Base-by-base conservation (phyloP, 2,329 filamentous ascomycete species). In the Myriosclerotinia scirpicola region DNA sequence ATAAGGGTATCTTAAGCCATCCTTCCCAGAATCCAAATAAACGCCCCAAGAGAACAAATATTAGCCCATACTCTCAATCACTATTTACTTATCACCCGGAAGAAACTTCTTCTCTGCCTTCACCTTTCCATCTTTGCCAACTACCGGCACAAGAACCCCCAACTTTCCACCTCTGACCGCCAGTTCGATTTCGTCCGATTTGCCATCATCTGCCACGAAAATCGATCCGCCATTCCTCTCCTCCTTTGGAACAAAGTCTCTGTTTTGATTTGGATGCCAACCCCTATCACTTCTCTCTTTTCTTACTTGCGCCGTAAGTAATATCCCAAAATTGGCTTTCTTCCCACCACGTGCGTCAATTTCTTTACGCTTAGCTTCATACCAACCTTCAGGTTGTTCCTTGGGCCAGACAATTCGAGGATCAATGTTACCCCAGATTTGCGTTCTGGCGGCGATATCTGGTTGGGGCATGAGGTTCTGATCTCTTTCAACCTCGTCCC, bases 371-470 rank as follows among this genome's bases (percentile, higher is more conserved):
- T 86, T 87, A 20, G 75, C 73, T 17, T 71, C 73, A 60, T 80
- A 76, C 84, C 84, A 87, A 22, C 76, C 75, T 5, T 79, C 71
- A 0, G 81, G 79, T 54, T 79, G 78, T 2, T 76, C 76, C 54
- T 81, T 78, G 1, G 78, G 78, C 75, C 80, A 82, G 62, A 84
- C 81, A 1, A 82, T 78, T 1, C 80, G 80, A 0, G 84, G 85
- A 72, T 88, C 82, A 3, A 85, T 77, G 58, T 80, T 76, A 0
- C 79, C 75, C 69, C 80, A 86, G 7, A 79, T 69, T 34, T 77
- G 78, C 38, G 76, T 74, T 6, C 69, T 62, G 14, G 67, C 48
- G 34, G n/a, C 30, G 9, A 63, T 36, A 12, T 58, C n/a, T 42
- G n/a, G 15, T 20, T 65, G 53, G 30, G 59, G 64, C 20, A 59